phyloP scores from a whole-genome alignment of 345 rosid species.

The Melaleuca quinquenervia region DNA sequence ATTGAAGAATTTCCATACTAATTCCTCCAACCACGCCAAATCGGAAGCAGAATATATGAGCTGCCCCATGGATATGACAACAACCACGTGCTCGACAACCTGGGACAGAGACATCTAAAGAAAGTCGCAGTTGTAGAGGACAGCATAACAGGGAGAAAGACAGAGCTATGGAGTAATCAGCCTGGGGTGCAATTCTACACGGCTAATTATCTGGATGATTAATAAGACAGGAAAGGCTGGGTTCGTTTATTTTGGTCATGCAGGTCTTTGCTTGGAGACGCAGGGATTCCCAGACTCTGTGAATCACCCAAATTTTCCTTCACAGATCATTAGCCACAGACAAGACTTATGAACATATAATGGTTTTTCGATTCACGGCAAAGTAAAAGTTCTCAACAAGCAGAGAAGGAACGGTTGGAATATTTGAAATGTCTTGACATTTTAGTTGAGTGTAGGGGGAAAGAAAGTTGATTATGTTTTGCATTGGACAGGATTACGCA shows the following conservation, averaged over 20 bases:
- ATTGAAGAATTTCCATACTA: constrained; percentile 47
- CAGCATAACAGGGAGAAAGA: constrained; percentile 41
- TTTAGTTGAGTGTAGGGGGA: neutral
- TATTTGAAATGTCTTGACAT: neutral
- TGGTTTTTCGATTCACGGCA: constrained; percentile 63
- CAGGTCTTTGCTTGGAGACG: constrained; percentile 61
- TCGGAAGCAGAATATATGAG: constrained; percentile 33
- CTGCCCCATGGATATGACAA: constrained; percentile 61
- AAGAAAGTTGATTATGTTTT: neutral
- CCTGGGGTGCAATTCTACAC: constrained; percentile 68
- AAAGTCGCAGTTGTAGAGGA: constrained; percentile 51
- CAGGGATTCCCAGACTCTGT: constrained; percentile 78
- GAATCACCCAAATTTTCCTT: constrained; percentile 58
- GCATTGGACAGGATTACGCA: neutral
- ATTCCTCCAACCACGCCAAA: constrained; percentile 32
- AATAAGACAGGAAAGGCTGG: constrained; percentile 39
- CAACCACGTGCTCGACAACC: constrained; percentile 44
- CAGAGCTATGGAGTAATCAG: constrained; percentile 61
- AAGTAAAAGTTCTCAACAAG: neutral
- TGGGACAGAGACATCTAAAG: constrained; percentile 14
- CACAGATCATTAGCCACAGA: constrained; percentile 51
- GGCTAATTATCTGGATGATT: constrained; percentile 30
- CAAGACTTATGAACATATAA: constrained; percentile 42
- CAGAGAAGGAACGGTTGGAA: neutral
- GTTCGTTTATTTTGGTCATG: constrained; percentile 31